Base-by-base conservation (phyloP, 306 rosid genomes). In the Malus sieversii region DNA sequence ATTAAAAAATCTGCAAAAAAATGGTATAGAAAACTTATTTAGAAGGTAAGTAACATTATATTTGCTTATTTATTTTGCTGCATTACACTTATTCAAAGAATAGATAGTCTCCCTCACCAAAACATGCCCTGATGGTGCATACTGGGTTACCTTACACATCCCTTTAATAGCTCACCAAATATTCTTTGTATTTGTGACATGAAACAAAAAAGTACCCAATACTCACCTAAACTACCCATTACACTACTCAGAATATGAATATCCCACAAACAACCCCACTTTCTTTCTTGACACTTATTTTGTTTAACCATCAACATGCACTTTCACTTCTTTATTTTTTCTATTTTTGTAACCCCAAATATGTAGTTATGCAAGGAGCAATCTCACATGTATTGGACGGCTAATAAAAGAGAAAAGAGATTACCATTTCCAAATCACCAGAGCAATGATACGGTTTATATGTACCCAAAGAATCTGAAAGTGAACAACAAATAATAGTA, bases 391-490 rank as follows among this genome's bases (percentile, higher is more conserved):
- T 35, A 25, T 60, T 60, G 57, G 19, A 73, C 18, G 3, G 44
- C 38, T 59, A n/a, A 62, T 13, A 53, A 13, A 23, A 60, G 45
- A 60, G 45, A 53, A 64, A 72, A 51, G 51, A n/a, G 78, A 73
- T 70, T 87, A 89, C 98, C 97, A 78, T 75, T 72, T 87, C 88
- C 73, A 61, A 75, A 80, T 73, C 72, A 48, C 82, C 82, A 6
- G 69, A 78, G 78, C 82, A 77, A 70, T 45, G 75, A 67, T 82
- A 81, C 53, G 78, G 77, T 75, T 85, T 77, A 32, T 48, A 77
- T 71, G 82, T 78, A 79, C 78, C 85, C 84, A 79, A 38, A 29
- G 79, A 78, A 83, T 75, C 98, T 93, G 94, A 76, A 86, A 88
- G 52, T 19, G 77, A 68, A 75, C 75, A 83, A 79, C n/a, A 46